A percentile compares a stretch with the other conserved stretches of the same genome.
Conservation (phyloP, 1,284 basidiomycete species). For the Kwoniella shivajii region DNA sequence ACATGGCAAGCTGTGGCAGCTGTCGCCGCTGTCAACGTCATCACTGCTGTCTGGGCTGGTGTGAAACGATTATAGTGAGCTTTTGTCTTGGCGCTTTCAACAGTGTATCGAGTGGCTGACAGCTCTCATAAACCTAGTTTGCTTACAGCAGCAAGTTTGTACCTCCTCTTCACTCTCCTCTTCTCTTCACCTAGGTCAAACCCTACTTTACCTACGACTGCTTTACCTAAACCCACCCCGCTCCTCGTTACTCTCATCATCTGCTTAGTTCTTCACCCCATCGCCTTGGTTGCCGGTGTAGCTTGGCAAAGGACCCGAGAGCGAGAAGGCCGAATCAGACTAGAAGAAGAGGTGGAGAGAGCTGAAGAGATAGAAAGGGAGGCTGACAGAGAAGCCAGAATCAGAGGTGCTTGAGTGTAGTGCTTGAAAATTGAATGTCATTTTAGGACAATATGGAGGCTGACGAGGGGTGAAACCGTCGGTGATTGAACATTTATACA, state of each 20-base stretch:
- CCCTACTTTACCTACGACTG: slow-evolving; percentile 38
- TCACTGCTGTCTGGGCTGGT: slow-evolving; percentile 46
- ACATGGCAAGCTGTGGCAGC: slow-evolving; percentile 47
- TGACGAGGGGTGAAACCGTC: no score
- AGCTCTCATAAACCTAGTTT: slow-evolving; percentile 23
- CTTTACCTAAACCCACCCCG: slow-evolving; percentile 45
- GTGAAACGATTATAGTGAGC: slow-evolving; percentile 42
- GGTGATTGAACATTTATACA: background rate
- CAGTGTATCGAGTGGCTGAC: slow-evolving; percentile 1
- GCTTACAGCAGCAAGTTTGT: slow-evolving; percentile 45
- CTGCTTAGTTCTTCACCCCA: slow-evolving; percentile 51
- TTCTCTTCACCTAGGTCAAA: slow-evolving; percentile 43
- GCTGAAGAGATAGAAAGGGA: slow-evolving; percentile 36
- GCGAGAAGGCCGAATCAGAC: slow-evolving; percentile 50
- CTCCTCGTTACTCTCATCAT: slow-evolving; percentile 47
- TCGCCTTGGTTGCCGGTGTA: slow-evolving; percentile 43
- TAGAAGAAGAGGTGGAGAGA: slow-evolving; percentile 53
- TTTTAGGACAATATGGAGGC: no score
- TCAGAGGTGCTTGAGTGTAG: background rate
- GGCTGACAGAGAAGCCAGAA: slow-evolving; percentile 21
- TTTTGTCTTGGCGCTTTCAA: background rate
- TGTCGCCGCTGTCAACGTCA: slow-evolving; percentile 43
- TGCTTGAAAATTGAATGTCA: no score
- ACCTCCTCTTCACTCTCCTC: slow-evolving; percentile 50
- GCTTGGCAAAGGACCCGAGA: slow-evolving; percentile 43